Evolutionary conservation across 2,329 filamentous ascomycete species (phyloP), one percentile per base, ranked within the genome.

Genomic region (Exophiala spinifera): DNA sequence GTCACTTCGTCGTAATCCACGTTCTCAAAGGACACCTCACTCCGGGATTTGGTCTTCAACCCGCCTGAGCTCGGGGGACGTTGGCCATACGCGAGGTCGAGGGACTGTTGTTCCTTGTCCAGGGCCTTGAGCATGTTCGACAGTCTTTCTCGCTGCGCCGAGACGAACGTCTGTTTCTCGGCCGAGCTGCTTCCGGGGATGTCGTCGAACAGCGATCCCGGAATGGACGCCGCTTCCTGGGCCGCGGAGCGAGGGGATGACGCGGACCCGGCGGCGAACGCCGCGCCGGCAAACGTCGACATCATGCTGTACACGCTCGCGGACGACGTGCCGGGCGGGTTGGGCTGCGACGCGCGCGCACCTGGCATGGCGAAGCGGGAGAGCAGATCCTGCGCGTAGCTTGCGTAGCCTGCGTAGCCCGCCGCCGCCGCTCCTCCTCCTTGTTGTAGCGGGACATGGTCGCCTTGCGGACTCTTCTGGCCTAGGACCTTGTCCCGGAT

Each of bases 21-120:
- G 69, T 89, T 88, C 66, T 95, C 91, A 66, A 96, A 96, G 64
- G 95, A 92, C 17, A 82, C 83, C 68, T 96, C 91, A 69, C 89
- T 95, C 60, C 85, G 84, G 66, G 88, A 92, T 74, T 92, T 92
- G 6, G 60, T 50, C 46, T 54, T 60, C 23, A 62, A 52, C 10
- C 54, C 55, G 3, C 46, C 49, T 10, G 55, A 58, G 61, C 62
- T 46, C 59, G 56, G 44, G 60, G 62, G 49, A n/a, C 53, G 56
- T 7, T 58, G 57, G 7, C 73, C 73, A 50, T 74, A 75, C 21
- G 72, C 72, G 13, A 75, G 66, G 42, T 70, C 70, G 20, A 89
- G 73, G 57, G 81, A 81, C 51, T 79, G 80, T 31, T 89, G 89
- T 73, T 96, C 91, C 52, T 82, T 82, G 63, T 95, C 89, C 51